Percentiles rank a stretch among this genome's conserved stretches.
phyloP scores from a whole-genome alignment of 2,329 filamentous ascomycete genomes.

The Coniochaeta ligniaria region DNA sequence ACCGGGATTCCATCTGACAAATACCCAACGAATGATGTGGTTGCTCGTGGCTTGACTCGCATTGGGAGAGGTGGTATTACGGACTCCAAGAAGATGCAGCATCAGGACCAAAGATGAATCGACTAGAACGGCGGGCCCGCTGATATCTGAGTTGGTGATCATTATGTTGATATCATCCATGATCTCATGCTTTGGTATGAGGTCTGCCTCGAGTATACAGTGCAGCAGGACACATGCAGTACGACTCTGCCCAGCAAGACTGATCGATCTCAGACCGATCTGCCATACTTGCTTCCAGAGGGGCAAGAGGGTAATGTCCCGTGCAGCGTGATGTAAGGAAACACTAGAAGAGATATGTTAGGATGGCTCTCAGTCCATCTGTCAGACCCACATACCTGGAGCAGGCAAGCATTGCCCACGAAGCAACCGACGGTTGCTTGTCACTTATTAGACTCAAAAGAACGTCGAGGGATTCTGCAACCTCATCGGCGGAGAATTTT shows the following conservation, averaged over 20 bases:
- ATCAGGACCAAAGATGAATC: slow-evolving; percentile 74
- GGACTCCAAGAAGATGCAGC: slow-evolving; percentile 57
- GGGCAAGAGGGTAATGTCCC: slow-evolving; percentile 28
- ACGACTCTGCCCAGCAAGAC: slow-evolving; percentile 63
- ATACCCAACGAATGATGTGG: slow-evolving; percentile 73
- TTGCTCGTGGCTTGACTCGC: slow-evolving; percentile 61
- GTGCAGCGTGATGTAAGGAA: slow-evolving; percentile 33
- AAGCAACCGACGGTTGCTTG: slow-evolving; percentile 59
- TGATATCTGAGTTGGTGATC: slow-evolving; percentile 70
- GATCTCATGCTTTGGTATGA: slow-evolving; percentile 62
- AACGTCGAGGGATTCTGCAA: slow-evolving; percentile 48
- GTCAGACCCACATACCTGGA: slow-evolving; percentile 48
- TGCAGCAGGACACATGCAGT: slow-evolving; percentile 69
- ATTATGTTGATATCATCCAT: slow-evolving; percentile 66
- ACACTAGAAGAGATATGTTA: slow-evolving; percentile 28
- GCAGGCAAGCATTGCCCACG: slow-evolving; percentile 81
- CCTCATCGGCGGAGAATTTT: slow-evolving; percentile 40
- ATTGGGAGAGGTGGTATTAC: slow-evolving; percentile 61
- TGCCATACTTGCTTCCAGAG: slow-evolving; percentile 74
- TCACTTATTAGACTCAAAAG: slow-evolving; percentile 56
- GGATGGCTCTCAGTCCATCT: background rate
- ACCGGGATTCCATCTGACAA: slow-evolving; percentile 78
- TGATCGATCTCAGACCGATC: slow-evolving; percentile 61
- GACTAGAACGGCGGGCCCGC: slow-evolving; percentile 69
- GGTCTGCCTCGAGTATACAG: slow-evolving; percentile 54